These are phyloP conservation scores for Sugiyamaella valdiviana DNA, from an alignment of 805 yeast species.

Conservation along the genomic window DNA sequence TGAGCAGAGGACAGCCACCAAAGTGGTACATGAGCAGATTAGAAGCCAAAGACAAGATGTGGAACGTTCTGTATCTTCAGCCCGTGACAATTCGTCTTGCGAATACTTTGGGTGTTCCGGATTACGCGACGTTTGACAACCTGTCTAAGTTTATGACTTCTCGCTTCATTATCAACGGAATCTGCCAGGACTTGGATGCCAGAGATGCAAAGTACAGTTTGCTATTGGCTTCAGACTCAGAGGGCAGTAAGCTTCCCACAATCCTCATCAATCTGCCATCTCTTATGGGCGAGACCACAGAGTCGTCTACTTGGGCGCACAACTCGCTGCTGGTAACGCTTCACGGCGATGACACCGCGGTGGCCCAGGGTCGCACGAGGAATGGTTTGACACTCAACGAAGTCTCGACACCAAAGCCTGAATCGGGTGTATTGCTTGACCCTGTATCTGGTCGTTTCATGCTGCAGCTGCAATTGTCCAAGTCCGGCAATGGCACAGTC, in stretches of 20 bases:
- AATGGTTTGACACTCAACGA: background rate
- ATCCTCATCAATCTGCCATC: constrained; percentile 16
- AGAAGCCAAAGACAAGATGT: constrained; percentile 20
- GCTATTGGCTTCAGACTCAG: constrained; percentile 6
- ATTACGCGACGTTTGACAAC: constrained; percentile 25
- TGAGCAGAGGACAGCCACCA: constrained; percentile 24
- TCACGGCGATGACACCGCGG: constrained; percentile 8
- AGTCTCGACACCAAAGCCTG: background rate
- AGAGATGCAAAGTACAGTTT: constrained; percentile 21
- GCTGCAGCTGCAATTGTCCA: constrained; percentile 3
- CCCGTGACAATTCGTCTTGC: constrained; percentile 9
- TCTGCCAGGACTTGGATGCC: constrained; percentile 26
- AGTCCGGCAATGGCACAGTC: background rate
- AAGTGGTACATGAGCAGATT: constrained; percentile 35
- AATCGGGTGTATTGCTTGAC: constrained; percentile 23
- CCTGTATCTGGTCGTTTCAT: constrained; percentile 20
- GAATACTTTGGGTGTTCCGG: constrained; percentile 15
- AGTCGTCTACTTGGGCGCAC: constrained; percentile 19
- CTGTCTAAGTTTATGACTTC: constrained; percentile 23
- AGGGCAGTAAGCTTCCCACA: constrained; percentile 10
- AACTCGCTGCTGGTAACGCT: constrained; percentile 15
- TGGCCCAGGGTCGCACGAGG: constrained; percentile 21
- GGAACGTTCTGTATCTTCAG: constrained; percentile 24
- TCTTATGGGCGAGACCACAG: constrained; percentile 4
- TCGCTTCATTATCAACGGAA: constrained; percentile 28